These are phyloP conservation scores for Myxozyma neglecta DNA, from an alignment of 805 yeast genomes.

Conservation along the genomic window DNA sequence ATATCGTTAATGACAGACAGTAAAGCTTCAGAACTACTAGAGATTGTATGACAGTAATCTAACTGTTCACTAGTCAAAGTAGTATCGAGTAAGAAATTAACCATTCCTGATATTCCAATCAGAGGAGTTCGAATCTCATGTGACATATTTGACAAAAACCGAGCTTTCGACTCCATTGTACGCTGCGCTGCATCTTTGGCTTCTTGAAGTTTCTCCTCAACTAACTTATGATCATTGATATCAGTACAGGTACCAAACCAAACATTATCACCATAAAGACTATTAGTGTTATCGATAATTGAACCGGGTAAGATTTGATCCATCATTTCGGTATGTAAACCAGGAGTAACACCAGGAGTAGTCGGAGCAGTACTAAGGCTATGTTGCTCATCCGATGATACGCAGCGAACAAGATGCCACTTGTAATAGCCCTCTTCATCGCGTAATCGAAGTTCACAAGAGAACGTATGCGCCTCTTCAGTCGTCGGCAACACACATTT, in stretches of 20 bases:
- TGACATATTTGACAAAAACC: slow-evolving; percentile 42
- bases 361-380: neutral
- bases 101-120: slow-evolving; percentile 44
- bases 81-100: slow-evolving; percentile 40
- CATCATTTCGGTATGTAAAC: neutral
- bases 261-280: slow-evolving; percentile 16
- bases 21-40: slow-evolving; percentile 40
- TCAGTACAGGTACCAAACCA: slow-evolving; percentile 43
- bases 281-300: neutral
- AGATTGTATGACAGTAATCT: slow-evolving; percentile 42
- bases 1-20: slow-evolving; percentile 42
- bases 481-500: slow-evolving; percentile 32
- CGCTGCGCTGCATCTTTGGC: slow-evolving; percentile 42
- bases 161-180: slow-evolving; percentile 42
- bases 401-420: slow-evolving; percentile 39
- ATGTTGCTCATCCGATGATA: slow-evolving; percentile 22
- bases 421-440: slow-evolving; percentile 36
- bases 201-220: slow-evolving; percentile 39
- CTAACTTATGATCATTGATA: slow-evolving; percentile 40
- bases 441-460: slow-evolving; percentile 36
- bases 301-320: neutral
- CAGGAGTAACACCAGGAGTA: neutral
- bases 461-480: slow-evolving; percentile 9
- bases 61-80: slow-evolving; percentile 39
- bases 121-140: slow-evolving; percentile 43